These are phyloP conservation scores for Coprinopsis marcescibilis DNA, from an alignment of 768 basidiomycete species.

Conservation along the genomic window DNA sequence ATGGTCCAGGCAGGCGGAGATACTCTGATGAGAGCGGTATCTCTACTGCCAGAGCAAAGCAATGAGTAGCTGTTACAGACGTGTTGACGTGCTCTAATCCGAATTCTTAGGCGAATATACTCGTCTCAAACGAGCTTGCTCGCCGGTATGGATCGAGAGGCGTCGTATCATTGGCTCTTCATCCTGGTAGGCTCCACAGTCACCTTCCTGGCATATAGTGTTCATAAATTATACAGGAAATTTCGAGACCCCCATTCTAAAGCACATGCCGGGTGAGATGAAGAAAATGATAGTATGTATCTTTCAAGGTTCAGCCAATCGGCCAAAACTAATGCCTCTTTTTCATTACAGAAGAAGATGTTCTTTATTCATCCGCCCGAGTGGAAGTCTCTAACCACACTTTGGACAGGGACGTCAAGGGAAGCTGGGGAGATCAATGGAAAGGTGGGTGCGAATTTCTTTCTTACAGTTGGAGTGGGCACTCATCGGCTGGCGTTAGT, in stretches of 20 bases:
- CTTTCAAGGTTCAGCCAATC: too few relatives aligned
- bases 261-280: too few relatives aligned
- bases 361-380: slow-evolving; percentile 17
- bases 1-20: slow-evolving; percentile 29
- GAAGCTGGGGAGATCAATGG: slow-evolving; percentile 28
- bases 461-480: too few relatives aligned
- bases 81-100: background rate
- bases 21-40: background rate
- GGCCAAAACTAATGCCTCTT: too few relatives aligned
- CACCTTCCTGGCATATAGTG: too few relatives aligned
- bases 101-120: slow-evolving; percentile 31
- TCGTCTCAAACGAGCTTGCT: slow-evolving; percentile 37
- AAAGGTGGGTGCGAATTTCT: too few relatives aligned
- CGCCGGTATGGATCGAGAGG: slow-evolving; percentile 38
- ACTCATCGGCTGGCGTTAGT: slow-evolving; percentile 21
- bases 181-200: slow-evolving; percentile 39
- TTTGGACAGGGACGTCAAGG: slow-evolving; percentile 34
- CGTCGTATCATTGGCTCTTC: slow-evolving; percentile 36
- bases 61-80: slow-evolving; percentile 17
- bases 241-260: slow-evolving; percentile 28
- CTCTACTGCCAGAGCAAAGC: slow-evolving; percentile 38
- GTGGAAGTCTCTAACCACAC: slow-evolving; percentile 33
- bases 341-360: slow-evolving; percentile 14
- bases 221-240: too few relatives aligned
- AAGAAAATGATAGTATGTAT: too few relatives aligned